Evolutionary conservation across 176 grass and related monocot genomes (phyloP), one percentile per base, ranked within the genome.

Genomic region (Metroxylon sagu): DNA sequence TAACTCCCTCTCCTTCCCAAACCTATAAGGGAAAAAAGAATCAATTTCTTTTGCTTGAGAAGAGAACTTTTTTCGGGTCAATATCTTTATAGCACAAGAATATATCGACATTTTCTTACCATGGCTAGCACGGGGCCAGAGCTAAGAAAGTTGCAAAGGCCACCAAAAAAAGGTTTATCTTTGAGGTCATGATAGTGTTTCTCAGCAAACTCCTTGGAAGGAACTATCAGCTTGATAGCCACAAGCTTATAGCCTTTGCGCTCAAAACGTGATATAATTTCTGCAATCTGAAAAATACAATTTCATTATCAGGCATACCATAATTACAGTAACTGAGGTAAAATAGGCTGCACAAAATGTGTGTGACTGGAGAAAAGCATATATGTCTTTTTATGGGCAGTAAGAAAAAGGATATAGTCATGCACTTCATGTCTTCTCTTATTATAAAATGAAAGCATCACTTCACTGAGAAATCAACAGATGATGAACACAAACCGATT

Each of bases 1-100:
- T 88, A 49, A 88, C 93, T 43, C 93, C 87, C 62, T 97, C 93
- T 68, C 87, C 87, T 91, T 97, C 87, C 93, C 93, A 97, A 50
- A 97, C 93, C 93, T 97, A 72, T 0, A 74, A 75, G 5, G 19
- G 15, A 30, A 49, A 19, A 48, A 61, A 50, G 48, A 54, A 10
- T 8, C 7, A 39, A 10, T 39, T 39, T 39, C 0, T 39, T 39
- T 39, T 39, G 35, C 35, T 2, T 12, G 35, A 8, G 5, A 7
- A 10, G 5, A 39, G 35, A 39, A 1, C 7, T 1, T 8, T 39
- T 39, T 39, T 39, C 12, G 8, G 35, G 35, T 39, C 35, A 39
- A 39, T 10, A 39, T 39, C 7, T 12, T 39, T 12, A 39, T 39
- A 39, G 35, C 7, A 39, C 35, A 39, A 39, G 35, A 25, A 19